phyloP scores from a whole-genome alignment of 768 basidiomycete genomes.

The Paxillus involutus region DNA sequence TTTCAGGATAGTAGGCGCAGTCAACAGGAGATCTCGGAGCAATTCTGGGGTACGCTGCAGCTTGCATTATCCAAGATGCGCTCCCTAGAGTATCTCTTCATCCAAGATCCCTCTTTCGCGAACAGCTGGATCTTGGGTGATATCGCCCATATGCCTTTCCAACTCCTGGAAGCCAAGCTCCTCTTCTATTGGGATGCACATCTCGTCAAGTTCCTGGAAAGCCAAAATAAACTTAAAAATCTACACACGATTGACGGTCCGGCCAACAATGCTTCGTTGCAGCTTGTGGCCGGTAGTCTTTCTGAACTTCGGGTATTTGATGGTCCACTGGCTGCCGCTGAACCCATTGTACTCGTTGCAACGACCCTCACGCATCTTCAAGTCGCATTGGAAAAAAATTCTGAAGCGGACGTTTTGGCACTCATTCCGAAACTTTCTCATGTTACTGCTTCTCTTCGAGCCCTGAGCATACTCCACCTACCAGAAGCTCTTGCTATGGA shows the following conservation, averaged over 20 bases:
- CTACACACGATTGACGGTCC: slow-evolving; percentile 35
- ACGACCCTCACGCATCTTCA: slow-evolving; percentile 47
- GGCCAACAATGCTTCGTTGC: slow-evolving; percentile 17
- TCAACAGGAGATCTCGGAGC: slow-evolving; percentile 21
- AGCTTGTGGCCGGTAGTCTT: slow-evolving; percentile 34
- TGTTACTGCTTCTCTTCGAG: slow-evolving; percentile 33
- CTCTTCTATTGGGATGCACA: slow-evolving; percentile 48
- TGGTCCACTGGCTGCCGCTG: slow-evolving; percentile 42
- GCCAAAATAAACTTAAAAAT: slow-evolving; percentile 41
- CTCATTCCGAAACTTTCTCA: slow-evolving; percentile 33
- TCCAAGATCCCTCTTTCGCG: slow-evolving; percentile 38
- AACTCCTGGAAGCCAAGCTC: slow-evolving; percentile 49
- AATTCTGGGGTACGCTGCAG: slow-evolving; percentile 48
- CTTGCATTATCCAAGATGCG: slow-evolving; percentile 42
- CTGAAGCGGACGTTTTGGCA: slow-evolving; percentile 26
- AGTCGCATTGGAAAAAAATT: slow-evolving; percentile 39
- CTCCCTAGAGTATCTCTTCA: slow-evolving; percentile 43
- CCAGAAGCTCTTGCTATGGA: slow-evolving; percentile 32
- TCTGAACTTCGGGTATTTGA: slow-evolving; percentile 45
- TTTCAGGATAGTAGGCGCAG: slow-evolving; percentile 31
- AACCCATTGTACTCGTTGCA: slow-evolving; percentile 35
- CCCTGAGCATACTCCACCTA: slow-evolving; percentile 35
- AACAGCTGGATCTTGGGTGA: slow-evolving; percentile 50
- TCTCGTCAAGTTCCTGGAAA: slow-evolving; percentile 47
- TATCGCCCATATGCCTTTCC: slow-evolving; percentile 40